phyloP scores from a whole-genome alignment of 257 asterid genomes.

The Fraxinus anomala region DNA sequence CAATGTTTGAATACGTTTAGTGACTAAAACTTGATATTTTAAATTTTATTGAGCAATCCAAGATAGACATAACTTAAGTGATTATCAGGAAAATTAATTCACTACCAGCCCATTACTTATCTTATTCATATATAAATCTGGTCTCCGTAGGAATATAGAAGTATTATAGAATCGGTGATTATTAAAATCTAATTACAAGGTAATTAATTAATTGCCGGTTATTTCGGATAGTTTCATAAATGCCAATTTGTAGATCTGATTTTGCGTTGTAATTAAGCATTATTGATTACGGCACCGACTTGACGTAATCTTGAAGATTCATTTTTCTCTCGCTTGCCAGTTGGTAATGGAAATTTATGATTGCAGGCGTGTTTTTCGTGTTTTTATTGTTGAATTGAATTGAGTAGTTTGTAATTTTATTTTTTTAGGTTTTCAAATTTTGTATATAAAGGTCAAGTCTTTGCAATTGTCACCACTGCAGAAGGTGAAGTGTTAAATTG shows the following conservation, averaged over 20 bases:
- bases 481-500: constrained; percentile 27
- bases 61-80: too few relatives aligned
- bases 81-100: too few relatives aligned
- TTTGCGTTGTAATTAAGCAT: neutral
- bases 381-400: constrained; percentile 19
- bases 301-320: constrained; percentile 42
- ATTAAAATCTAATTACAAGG: neutral
- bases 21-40: too few relatives aligned
- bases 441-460: constrained; percentile 45
- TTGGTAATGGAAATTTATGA: constrained; percentile 39
- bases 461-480: constrained; percentile 23
- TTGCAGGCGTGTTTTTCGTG: constrained; percentile 28
- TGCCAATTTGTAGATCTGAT: neutral
- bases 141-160: neutral
- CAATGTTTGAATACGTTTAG: too few relatives aligned
- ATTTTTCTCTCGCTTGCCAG: constrained; percentile 41
- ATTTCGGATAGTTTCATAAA: neutral
- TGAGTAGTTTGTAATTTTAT: constrained; percentile 4
- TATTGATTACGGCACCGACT: constrained; percentile 1
- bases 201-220: neutral
- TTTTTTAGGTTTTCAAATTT: constrained; percentile 19
- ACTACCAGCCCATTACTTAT: too few relatives aligned
- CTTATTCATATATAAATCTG: neutral
- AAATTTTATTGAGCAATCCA: too few relatives aligned
- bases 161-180: neutral